Evolutionary conservation across 352 stramenopile species (phyloP), one percentile per base, ranked within the genome.

Genomic region (Globisporangium takayamanum): DNA sequence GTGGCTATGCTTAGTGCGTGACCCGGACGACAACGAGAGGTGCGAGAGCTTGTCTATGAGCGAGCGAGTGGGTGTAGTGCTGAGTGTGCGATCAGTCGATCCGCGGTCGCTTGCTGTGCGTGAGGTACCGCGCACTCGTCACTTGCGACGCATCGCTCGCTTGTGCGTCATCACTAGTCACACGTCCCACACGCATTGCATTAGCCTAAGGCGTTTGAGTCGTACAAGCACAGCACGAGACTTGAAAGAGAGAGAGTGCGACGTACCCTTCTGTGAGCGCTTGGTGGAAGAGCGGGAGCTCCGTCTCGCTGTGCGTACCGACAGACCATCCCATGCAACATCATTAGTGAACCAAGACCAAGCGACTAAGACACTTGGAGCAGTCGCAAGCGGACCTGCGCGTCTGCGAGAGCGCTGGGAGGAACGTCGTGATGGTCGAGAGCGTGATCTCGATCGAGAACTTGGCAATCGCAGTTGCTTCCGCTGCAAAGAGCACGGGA

Each of bases 391-490:
- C 11, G 59, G 20, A 81, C 74, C 72, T 81, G 36, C 68, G 62
- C 1, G 71, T 60, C 65, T 92, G 81, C 20, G 81, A 88, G 6
- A 78, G 64, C 48, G 67, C 69, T n/a, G 82, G 78, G 2, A 91
- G 62, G 62, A 92, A 89, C 22, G 78, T 88, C n/a, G 80, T 87
- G 46, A 92, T 70, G 0, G 85, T 94, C 16, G 85, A 92, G 14
- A 94, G 68, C n/a, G 80, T 91, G 58, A 92, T 68, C 64, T 94
- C 80, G 26, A 88, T 67, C n/a, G 69, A 70, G 42, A 90, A 82
- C 59, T 83, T 87, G 33, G 81, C 79, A 56, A 80, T 63, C 8
- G 80, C 74, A 26, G 82, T 86, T 26, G 82, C 91, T 52, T 94
- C 78, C 3, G 85, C 78, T 14, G 70, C 70, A 48, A 92, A 82